Evolutionary conservation across 2,329 filamentous ascomycete genomes (phyloP).

Genomic region (Aspergillus caelatus): DNA sequence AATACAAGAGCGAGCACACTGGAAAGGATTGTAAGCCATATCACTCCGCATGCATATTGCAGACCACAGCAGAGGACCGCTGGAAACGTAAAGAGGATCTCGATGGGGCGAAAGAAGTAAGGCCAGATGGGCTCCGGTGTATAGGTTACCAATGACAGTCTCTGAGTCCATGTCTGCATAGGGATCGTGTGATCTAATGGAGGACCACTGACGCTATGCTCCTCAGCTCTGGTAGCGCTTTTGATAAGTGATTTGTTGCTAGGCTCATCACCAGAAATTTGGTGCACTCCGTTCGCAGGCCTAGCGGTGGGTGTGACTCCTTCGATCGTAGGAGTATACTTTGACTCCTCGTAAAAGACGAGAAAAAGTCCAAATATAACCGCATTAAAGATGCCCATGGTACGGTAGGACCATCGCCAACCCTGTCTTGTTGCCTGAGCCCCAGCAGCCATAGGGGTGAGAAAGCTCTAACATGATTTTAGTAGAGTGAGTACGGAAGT

Average conservation of each 20-base stretch:
- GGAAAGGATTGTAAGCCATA: slow-evolving; percentile 38
- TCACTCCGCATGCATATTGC: slow-evolving; percentile 44
- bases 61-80: slow-evolving; percentile 45
- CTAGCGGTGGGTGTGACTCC: not conserved
- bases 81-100: slow-evolving; percentile 38
- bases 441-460: slow-evolving; percentile 39
- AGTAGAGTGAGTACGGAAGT: not conserved
- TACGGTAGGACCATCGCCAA: slow-evolving; percentile 41
- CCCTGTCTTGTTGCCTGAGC: slow-evolving; percentile 35
- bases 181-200: slow-evolving; percentile 32
- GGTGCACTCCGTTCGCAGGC: not conserved
- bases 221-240: not conserved
- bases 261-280: not conserved
- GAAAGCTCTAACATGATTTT: slow-evolving; percentile 25
- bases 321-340: slow-evolving; percentile 28
- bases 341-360: slow-evolving; percentile 43
- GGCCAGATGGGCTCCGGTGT: slow-evolving; percentile 32
- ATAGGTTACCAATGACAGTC: slow-evolving; percentile 29
- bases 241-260: slow-evolving; percentile 14
- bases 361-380: slow-evolving; percentile 33
- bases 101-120: slow-evolving; percentile 36
- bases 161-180: slow-evolving; percentile 28
- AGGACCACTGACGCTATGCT: slow-evolving; percentile 18
- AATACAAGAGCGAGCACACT: slow-evolving; percentile 41
- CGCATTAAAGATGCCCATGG: slow-evolving; percentile 36